Base-by-base conservation (phyloP, 2,329 filamentous ascomycete genomes). In the Clarireedia sp. region DNA sequence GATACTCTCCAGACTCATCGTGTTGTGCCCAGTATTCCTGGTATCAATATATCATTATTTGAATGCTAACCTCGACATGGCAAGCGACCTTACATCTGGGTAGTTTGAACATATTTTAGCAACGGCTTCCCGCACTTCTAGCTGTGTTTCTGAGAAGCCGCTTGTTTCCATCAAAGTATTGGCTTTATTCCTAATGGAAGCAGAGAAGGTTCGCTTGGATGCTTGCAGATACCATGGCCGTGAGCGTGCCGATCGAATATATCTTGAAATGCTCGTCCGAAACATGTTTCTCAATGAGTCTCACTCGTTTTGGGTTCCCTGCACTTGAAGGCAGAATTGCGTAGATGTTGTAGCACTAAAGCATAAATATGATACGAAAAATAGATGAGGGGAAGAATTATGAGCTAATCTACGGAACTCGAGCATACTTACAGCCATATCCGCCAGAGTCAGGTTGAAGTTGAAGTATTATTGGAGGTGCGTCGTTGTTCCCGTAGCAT, bases 1-100 rank as follows among this genome's bases (percentile, higher is more conserved):
- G 89, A 67, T 92, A 87, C 57, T 80, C 75, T 60, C 83, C 84
- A 5, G 76, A 77, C 60, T 88, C 80, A 66, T 94, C 89, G 60
- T 76, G 84, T 52, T 86, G 79, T 62, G 83, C 83, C 88, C 87
- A 92, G 71, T 91, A 92, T 10, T 81, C 78, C 65, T 67, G 38
- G 41, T 14, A 40, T 6, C 10, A 8, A n/a, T 38, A 36, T 14
- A 49, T 58, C 36, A 60, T 36, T 23, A 43, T 23, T 17, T 23
- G 43, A 4, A 12, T 23, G 23, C 48, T 23, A 5, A 7, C 7
- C 24, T 16, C 19, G 29, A 52, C 45, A 40, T 23, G 19, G 14
- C 23, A 17, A 21, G 21, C 7, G n/a, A 29, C 69, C 71, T 61
- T 45, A 66, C 64, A 63, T 89, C 85, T 16, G 86, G 81, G 59